phyloP scores from a whole-genome alignment of 2,329 filamentous ascomycete species.

The Colletotrichum orchidophilum region DNA sequence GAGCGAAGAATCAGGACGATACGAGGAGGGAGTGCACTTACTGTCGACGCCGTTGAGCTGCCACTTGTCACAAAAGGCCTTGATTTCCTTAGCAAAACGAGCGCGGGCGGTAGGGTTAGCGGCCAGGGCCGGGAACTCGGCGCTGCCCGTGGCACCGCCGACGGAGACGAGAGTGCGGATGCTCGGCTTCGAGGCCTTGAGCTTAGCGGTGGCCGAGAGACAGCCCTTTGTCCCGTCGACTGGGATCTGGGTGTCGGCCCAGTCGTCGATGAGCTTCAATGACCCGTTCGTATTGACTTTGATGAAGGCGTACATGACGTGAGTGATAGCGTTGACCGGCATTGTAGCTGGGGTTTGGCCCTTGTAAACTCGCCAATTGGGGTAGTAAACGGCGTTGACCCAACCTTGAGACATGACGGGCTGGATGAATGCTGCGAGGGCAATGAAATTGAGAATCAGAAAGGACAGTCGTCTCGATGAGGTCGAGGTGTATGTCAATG shows the following conservation, averaged over 20 bases:
- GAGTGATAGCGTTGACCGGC: constrained; percentile 65
- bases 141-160: constrained; percentile 71
- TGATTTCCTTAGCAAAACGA: constrained; percentile 64
- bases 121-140: constrained; percentile 68
- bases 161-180: constrained; percentile 71
- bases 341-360: constrained; percentile 68
- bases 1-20: neutral
- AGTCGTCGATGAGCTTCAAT: constrained; percentile 63
- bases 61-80: constrained; percentile 64
- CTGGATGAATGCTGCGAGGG: neutral
- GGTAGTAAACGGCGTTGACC: constrained; percentile 65
- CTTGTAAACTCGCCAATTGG: constrained; percentile 71
- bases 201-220: constrained; percentile 64
- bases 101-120: constrained; percentile 55
- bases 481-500: neutral
- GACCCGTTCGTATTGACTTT: constrained; percentile 25
- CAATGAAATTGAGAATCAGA: neutral
- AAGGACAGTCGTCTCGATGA: neutral
- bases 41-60: constrained; percentile 72
- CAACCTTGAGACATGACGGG: constrained; percentile 32
- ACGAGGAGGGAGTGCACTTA: constrained; percentile 41
- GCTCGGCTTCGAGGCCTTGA: constrained; percentile 65
- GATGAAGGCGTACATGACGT: constrained; percentile 73
- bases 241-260: constrained; percentile 68
- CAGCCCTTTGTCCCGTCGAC: constrained; percentile 70